Evolutionary conservation across 1,139 yeast genomes (phyloP).

Genomic region (Pichia norvegensis): DNA sequence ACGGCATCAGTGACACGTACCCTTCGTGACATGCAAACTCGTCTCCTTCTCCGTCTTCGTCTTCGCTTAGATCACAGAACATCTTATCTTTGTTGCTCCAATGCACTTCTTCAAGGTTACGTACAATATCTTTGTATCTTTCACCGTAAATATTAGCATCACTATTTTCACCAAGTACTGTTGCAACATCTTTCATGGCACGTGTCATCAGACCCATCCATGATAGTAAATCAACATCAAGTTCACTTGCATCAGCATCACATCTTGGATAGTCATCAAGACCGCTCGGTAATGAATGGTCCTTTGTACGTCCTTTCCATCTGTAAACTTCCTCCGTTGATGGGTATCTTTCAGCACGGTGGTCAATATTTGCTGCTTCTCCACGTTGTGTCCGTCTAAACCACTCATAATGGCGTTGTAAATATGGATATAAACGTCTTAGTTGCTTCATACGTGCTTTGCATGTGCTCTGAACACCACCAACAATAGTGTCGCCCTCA

Average conservation of each 20-base stretch:
- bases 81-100: conserved; percentile 64
- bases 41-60: conserved; percentile 50
- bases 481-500: conserved; percentile 41
- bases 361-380: conserved; percentile 25
- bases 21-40: conserved; percentile 78
- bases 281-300: conserved; percentile 89
- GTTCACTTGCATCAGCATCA: conserved; percentile 79
- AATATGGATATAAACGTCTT: background rate
- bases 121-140: conserved; percentile 49
- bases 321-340: conserved; percentile 52
- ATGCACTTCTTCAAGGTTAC: conserved; percentile 63
- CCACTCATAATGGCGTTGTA: conserved; percentile 77
- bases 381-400: conserved; percentile 79
- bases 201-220: conserved; percentile 94
- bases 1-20: conserved; percentile 80
- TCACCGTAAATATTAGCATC: conserved; percentile 48
- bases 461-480: conserved; percentile 60
- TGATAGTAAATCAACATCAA: conserved; percentile 79
- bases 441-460: no score
- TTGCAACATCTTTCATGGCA: conserved; percentile 70
- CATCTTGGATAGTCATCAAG: conserved; percentile 94
- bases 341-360: conserved; percentile 37
- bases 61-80: conserved; percentile 82
- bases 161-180: conserved; percentile 46
- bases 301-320: conserved; percentile 87